Conservation (phyloP, 2,329 filamentous ascomycete genomes). For the Akanthomyces dipterigenus region DNA sequence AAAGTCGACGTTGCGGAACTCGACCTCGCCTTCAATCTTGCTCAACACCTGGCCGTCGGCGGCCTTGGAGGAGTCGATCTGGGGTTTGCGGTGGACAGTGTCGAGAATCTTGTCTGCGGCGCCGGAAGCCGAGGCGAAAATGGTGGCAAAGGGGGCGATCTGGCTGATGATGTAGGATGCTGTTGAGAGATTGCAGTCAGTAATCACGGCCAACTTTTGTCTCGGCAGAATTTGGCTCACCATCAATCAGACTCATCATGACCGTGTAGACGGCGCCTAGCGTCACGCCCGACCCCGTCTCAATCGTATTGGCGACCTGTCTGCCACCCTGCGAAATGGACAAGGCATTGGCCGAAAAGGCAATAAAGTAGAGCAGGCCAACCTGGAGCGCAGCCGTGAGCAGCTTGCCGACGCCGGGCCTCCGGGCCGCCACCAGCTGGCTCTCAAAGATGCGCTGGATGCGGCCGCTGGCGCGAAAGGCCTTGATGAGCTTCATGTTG, state of each 20-base stretch:
- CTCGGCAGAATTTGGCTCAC: conserved; percentile 17
- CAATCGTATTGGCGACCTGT: conserved; percentile 23
- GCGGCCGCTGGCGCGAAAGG: conserved; percentile 45
- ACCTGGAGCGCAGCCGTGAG: conserved; percentile 48
- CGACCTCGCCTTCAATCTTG: conserved; percentile 8
- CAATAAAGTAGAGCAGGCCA: conserved; percentile 60
- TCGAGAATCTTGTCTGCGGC: conserved; percentile 46
- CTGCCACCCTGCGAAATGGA: conserved; percentile 60
- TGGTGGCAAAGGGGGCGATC: conserved; percentile 52
- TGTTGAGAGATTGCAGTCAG: conserved; percentile 4
- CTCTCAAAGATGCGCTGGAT: conserved; percentile 41
- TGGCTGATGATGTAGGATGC: conserved; percentile 51
- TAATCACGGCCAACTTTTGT: not conserved
- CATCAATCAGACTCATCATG: conserved; percentile 48
- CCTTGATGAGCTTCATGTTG: conserved; percentile 48
- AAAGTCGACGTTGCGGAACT: conserved; percentile 31
- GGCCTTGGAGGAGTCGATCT: conserved; percentile 30
- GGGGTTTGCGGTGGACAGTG: conserved; percentile 44
- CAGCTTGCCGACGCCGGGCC: conserved; percentile 49
- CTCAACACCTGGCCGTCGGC: conserved; percentile 32
- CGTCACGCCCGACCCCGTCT: conserved; percentile 28
- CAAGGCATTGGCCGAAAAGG: conserved; percentile 56
- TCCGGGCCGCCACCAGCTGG: conserved; percentile 38
- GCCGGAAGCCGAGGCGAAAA: conserved; percentile 47
- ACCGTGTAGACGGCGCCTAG: conserved; percentile 47